Base-by-base conservation (phyloP, 2,329 filamentous ascomycete species). In the Scedosporium aurantiacum region DNA sequence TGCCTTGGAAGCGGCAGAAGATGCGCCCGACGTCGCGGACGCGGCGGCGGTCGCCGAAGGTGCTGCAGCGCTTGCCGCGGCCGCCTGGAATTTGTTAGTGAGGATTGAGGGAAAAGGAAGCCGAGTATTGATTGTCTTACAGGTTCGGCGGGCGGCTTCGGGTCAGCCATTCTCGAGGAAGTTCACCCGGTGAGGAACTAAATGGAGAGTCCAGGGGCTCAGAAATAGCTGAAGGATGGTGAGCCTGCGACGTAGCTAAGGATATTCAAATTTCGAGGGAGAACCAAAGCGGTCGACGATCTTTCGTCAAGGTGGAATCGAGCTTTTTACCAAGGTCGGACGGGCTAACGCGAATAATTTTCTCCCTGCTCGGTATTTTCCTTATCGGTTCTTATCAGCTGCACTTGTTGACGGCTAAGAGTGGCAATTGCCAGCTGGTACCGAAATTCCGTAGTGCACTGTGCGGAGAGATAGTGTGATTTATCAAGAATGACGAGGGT, bases 71-170 rank as follows among this genome's bases (percentile, higher is more conserved):
- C 25, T 27, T 6, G 60, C 55, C 16, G 60, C 14, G 41, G 10
- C 55, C 12, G 43, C 54, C 60, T 58, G 27, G 43, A 21, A 8
- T 32, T 10, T 58, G 43, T 61, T 58, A 61, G 60, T 28, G 52
- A 47, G n/a, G 50, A 14, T 16, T 14, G 21, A 27, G 55, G 14
- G 52, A 18, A 25, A 12, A 10, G 47, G 37, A 12, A 16, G 8
- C 10, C 28, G 37, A 16, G n/a, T 12, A 47, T 55, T n/a, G 7
- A 18, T 28, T 41, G 40, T 10, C 59, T 47, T 56, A 61, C 59
- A 23, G 40, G 23, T n/a, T 61, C 59, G 10, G 50, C 37, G 32
- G 59, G 59, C 18, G 59, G 52, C 32, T 61, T 61, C 7, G 52
- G 16, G 18, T 61, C 59, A 25, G 59, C 59, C 59, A 61, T 61